A percentile compares a stretch with the other conserved stretches of the same genome.
These are phyloP conservation scores for Aspergillus pseudonomiae DNA, from an alignment of 2,329 filamentous ascomycete genomes.

Conservation along the genomic window DNA sequence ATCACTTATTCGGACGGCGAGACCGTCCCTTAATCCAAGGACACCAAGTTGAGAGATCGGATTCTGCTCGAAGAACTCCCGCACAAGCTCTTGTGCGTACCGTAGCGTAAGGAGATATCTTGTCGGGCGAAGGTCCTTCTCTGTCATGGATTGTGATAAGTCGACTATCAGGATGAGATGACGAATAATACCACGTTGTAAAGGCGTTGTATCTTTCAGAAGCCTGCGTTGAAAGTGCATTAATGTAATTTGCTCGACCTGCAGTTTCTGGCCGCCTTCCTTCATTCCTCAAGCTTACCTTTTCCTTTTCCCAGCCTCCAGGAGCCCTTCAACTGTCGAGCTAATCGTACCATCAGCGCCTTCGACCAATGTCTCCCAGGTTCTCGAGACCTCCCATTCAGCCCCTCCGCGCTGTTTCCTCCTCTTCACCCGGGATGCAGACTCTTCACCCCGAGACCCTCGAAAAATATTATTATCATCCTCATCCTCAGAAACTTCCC, in stretches of 20 bases:
- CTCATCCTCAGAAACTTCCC: constrained; percentile 53
- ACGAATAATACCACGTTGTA: constrained; percentile 97
- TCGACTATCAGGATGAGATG: constrained; percentile 90
- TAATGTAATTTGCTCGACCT: constrained; percentile 1
- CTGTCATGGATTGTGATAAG: constrained; percentile 88
- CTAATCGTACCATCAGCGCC: constrained; percentile 78
- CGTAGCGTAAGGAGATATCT: constrained; percentile 80
- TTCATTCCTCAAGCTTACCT: constrained; percentile 47
- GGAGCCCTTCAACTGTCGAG: constrained; percentile 68
- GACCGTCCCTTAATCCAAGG: constrained; percentile 88
- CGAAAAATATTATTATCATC: constrained; percentile 35
- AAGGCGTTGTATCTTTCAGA: constrained; percentile 88
- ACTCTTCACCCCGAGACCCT: constrained; percentile 31
- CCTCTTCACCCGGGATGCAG: constrained; percentile 36
- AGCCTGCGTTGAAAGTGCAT: constrained; percentile 58
- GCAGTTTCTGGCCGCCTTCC: neutral
- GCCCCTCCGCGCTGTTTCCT: constrained; percentile 43
- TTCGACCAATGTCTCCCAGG: constrained; percentile 73
- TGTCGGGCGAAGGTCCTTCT: constrained; percentile 91
- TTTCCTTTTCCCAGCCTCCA: constrained; percentile 82
- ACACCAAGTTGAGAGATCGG: constrained; percentile 95
- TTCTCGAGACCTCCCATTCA: constrained; percentile 53
- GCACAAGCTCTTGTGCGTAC: constrained; percentile 84
- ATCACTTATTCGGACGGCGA: constrained; percentile 83
- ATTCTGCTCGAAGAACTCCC: constrained; percentile 97